Conservation (phyloP, 2,329 filamentous ascomycete genomes). For the Aureobasidium lini region DNA sequence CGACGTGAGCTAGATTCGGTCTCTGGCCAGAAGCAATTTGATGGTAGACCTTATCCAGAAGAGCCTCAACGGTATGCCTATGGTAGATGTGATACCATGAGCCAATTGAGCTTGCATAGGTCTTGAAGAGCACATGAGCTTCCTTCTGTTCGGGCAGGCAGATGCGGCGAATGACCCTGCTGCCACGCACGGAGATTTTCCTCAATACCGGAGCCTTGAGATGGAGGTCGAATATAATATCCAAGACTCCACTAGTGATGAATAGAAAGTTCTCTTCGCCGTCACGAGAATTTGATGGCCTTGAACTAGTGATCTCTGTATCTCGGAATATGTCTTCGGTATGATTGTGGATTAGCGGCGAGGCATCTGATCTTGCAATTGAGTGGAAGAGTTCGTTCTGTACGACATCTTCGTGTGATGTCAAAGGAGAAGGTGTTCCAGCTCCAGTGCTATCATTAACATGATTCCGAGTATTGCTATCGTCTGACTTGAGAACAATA, state of each 20-base stretch:
- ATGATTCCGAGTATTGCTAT: background rate
- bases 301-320: background rate
- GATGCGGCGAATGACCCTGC: conserved; percentile 11
- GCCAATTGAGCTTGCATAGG: conserved; percentile 19
- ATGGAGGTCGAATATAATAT: background rate
- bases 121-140: conserved; percentile 16
- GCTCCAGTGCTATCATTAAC: background rate
- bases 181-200: background rate
- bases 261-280: background rate
- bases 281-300: background rate
- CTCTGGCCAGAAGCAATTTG: conserved; percentile 5
- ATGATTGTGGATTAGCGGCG: background rate
- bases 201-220: background rate
- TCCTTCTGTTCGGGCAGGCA: conserved; percentile 18
- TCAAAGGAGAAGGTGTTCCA: background rate
- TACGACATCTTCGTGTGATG: conserved; percentile 2
- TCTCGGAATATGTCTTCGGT: background rate
- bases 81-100: conserved; percentile 23
- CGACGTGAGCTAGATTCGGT: conserved; percentile 6
- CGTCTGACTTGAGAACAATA: conserved; percentile 4
- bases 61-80: conserved; percentile 15
- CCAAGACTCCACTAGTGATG: background rate
- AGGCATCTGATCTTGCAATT: background rate
- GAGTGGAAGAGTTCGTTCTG: conserved; percentile 1
- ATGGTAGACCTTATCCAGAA: conserved; percentile 18